Evolutionary conservation across 169 alveolate species (phyloP), one percentile per base, ranked within the genome.

Genomic region (Cryptosporidium ryanae): DNA sequence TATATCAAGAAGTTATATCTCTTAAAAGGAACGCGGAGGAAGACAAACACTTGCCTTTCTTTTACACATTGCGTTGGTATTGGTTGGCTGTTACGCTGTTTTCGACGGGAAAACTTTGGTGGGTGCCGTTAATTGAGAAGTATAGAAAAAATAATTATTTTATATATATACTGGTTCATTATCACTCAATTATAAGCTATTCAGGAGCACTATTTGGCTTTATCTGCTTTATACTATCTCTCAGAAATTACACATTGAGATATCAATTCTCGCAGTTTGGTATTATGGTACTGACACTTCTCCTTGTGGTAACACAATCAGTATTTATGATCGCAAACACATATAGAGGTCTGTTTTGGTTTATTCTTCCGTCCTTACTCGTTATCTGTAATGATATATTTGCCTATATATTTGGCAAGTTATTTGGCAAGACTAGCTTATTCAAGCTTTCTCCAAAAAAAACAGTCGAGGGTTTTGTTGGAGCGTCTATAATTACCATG

Each of bases 381-480:
- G 99, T 98, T 17, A 93, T 96, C 32, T 82, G 93, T 27, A 98
- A 98, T 93, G 99, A 98, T 90, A 92, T 94, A 27, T 93, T 94
- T 90, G 99, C 99, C 6, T 98, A 98, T 89, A 65, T 97, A 8
- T 97, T 96, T 92, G 99, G 99, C 31, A 94, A 95, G 55, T 67
- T 94, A 68, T 95, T 96, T 65, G 99, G 99, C 5, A 96, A 91
- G 89, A 95, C 98, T 13, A 90, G 94, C 34, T 94, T 98, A 46
- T 97, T 97, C 49, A 92, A 94, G 31, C 92, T 98, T 48, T 96
- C 99, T 21, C 99, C 99, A 7, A 97, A 97, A 76, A 98, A 98
- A 94, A 98, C 99, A 17, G 97, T 98, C 91, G 99, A 98, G 92
- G 99, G 99, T 1, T 97, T 94, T 89, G 91, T 96, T 32, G 99